Conservation (phyloP, 108 stramenopile genomes). For the Fragilaria crotonensis region DNA sequence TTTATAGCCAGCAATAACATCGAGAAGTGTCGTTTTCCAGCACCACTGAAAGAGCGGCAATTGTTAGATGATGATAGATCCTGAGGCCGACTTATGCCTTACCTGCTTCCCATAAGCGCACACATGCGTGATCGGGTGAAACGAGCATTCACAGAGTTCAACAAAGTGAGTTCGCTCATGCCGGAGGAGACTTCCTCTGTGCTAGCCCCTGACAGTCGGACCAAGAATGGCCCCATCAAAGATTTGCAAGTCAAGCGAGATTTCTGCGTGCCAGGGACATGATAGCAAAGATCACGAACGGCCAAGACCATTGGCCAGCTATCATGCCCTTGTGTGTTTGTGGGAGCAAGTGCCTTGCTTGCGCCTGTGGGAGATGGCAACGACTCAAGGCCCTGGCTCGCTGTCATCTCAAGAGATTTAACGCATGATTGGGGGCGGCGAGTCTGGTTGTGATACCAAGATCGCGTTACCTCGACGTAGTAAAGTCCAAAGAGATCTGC, state of each 20-base stretch:
- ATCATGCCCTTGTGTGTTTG: no score
- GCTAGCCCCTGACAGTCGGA: background rate
- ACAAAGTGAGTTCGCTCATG: background rate
- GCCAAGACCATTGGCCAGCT: background rate
- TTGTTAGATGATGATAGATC: no score
- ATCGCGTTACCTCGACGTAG: constrained; percentile 17
- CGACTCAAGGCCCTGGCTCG: background rate
- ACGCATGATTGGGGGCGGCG: constrained; percentile 16
- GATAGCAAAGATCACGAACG: background rate
- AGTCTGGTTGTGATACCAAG: constrained; percentile 27
- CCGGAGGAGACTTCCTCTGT: background rate
- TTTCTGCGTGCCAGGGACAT: background rate
- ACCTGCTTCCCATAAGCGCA: constrained; percentile 36
- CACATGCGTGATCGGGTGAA: constrained; percentile 12
- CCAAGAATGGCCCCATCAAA: background rate
- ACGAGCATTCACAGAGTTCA: background rate
- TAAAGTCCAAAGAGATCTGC: constrained; percentile 15
- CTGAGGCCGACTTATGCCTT: no score
- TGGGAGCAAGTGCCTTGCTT: background rate
- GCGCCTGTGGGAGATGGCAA: background rate
- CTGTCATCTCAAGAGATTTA: background rate
- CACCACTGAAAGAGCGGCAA: constrained; percentile 16
- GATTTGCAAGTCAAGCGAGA: background rate
- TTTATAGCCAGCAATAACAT: constrained; percentile 58
- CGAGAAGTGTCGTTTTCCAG: constrained; percentile 47